phyloP scores from a whole-genome alignment of 140 eudicot genomes.

The Bidens hawaiensis region DNA sequence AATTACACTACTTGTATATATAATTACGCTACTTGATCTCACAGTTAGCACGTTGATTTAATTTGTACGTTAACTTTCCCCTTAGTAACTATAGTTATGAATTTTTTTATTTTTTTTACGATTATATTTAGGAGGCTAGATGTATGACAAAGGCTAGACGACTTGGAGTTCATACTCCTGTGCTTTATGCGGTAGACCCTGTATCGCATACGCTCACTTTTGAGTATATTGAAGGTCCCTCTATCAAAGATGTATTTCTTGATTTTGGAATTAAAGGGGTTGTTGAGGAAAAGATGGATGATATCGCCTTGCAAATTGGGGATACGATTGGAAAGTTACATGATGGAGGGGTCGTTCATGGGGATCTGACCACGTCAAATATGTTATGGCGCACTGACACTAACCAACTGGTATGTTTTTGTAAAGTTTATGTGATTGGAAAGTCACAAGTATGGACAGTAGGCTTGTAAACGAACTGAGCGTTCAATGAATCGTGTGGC shows the following conservation, averaged over 20 bases:
- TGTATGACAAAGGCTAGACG: conserved; percentile 93
- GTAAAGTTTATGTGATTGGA: not conserved
- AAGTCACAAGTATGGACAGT: too few relatives aligned
- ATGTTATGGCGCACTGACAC: conserved; percentile 66
- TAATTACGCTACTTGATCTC: too few relatives aligned
- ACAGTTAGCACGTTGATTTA: too few relatives aligned
- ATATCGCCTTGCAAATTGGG: conserved; percentile 80
- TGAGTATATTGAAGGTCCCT: conserved; percentile 82
- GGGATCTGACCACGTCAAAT: conserved; percentile 95
- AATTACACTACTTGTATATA: too few relatives aligned
- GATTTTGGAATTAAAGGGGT: conserved; percentile 69
- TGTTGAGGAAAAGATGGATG: conserved; percentile 69
- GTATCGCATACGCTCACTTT: conserved; percentile 55
- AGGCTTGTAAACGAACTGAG: too few relatives aligned
- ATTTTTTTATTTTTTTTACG: not conserved
- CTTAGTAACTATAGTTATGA: too few relatives aligned
- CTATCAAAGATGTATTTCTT: conserved; percentile 77
- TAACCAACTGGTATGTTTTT: conserved; percentile 88
- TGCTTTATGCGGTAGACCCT: conserved; percentile 79
- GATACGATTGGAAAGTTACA: conserved; percentile 79
- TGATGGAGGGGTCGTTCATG: conserved; percentile 93
- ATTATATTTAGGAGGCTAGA: conserved; percentile 70
- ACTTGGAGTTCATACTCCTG: conserved; percentile 90
- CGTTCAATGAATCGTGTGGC: too few relatives aligned
- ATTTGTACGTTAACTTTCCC: too few relatives aligned